These are phyloP conservation scores for Rubia yunnanensis DNA, from an alignment of 257 asterid genomes.

Conservation along the genomic window DNA sequence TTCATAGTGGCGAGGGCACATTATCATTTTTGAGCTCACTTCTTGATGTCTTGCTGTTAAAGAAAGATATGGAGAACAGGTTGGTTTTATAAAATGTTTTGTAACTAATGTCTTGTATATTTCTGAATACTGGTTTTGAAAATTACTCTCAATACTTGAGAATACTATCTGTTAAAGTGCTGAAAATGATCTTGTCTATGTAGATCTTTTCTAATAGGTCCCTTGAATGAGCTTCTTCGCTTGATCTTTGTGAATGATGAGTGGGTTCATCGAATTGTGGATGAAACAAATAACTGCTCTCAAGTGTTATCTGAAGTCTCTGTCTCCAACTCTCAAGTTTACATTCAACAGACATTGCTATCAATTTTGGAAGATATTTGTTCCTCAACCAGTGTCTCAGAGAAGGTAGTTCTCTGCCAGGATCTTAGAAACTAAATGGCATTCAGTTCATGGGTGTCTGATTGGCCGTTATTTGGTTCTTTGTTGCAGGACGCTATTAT, in stretches of 20 bases:
- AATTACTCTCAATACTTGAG: not conserved
- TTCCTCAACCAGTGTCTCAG: constrained; percentile 33
- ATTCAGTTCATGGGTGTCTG: constrained; percentile 19
- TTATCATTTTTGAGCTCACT: constrained; percentile 46
- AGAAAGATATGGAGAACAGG: constrained; percentile 71
- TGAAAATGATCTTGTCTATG: constrained; percentile 1
- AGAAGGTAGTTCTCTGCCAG: constrained; percentile 34
- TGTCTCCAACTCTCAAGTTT: constrained; percentile 34
- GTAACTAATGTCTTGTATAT: not conserved
- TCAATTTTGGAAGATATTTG: constrained; percentile 65
- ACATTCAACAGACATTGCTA: constrained; percentile 65
- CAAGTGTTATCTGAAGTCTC: constrained; percentile 31
- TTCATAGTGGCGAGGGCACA: constrained; percentile 29
- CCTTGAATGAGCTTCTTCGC: constrained; percentile 67
- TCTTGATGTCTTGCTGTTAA: constrained; percentile 71
- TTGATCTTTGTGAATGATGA: constrained; percentile 32
- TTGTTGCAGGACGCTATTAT: constrained; percentile 39
- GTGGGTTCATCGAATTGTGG: constrained; percentile 30
- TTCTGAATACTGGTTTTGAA: not conserved
- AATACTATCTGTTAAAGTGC: not conserved
- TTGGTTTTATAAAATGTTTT: constrained; percentile 5
- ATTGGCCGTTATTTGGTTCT: constrained; percentile 11
- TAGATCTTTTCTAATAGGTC: constrained; percentile 62
- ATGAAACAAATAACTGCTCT: constrained; percentile 22
- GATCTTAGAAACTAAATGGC: constrained; percentile 8